Conservation (phyloP, 1,139 yeast species). For the Yamadazyma mexicana region DNA sequence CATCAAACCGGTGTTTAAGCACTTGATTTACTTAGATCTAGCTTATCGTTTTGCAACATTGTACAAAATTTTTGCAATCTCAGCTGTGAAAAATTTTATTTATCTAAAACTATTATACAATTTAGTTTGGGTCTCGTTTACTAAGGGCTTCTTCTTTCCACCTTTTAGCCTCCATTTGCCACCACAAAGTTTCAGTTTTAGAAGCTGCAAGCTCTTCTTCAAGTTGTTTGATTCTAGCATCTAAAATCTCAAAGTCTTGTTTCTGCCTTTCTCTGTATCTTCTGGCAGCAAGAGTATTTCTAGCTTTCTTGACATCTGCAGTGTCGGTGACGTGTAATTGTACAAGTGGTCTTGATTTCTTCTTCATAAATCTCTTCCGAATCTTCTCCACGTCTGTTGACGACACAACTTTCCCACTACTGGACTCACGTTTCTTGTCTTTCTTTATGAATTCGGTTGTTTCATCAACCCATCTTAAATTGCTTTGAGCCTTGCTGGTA, state of each 20-base stretch:
- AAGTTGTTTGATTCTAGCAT: constrained; percentile 16
- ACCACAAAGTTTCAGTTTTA: constrained; percentile 18
- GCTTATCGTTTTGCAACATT: too few relatives aligned
- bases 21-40: neutral
- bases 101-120: neutral
- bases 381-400: constrained; percentile 8
- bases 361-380: constrained; percentile 13
- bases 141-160: constrained; percentile 8
- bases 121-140: neutral
- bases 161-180: constrained; percentile 20
- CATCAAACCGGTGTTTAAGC: too few relatives aligned
- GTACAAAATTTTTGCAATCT: too few relatives aligned
- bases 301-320: constrained; percentile 11
- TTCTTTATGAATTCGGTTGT: neutral
- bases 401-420: constrained; percentile 4
- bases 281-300: constrained; percentile 23
- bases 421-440: neutral
- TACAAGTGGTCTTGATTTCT: constrained; percentile 2
- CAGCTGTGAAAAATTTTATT: too few relatives aligned
- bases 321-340: constrained; percentile 3
- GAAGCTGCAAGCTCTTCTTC: constrained; percentile 16
- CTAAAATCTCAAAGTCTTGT: constrained; percentile 21
- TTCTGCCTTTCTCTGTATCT: constrained; percentile 19
- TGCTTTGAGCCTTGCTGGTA: too few relatives aligned
- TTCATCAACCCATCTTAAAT: constrained; percentile 9